Evolutionary conservation across 2,329 filamentous ascomycete genomes (phyloP), one percentile per base, ranked within the genome.

Genomic region (Pseudopyricularia javanii): DNA sequence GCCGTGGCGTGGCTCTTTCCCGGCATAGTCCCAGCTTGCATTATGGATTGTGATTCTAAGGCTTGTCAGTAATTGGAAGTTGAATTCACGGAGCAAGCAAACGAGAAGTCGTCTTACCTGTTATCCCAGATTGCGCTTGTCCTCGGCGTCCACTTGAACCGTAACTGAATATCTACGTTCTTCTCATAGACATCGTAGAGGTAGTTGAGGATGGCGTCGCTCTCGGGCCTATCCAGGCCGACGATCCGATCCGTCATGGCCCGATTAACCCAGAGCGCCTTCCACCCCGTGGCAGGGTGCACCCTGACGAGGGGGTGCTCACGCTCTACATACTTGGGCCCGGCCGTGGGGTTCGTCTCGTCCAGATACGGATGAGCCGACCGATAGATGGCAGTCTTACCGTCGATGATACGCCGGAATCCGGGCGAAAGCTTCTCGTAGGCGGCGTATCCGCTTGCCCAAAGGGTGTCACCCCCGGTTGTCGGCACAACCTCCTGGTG

Each of bases 41-140:
- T 86, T 87, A 59, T 88, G 83, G 35, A 87, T 87, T 0, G 85
- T 86, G 54, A 86, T 83, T 37, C 80, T 24, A 43, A 11, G 22
- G 14, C 51, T 5, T 20, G 30, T 56, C 4, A 56, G 52, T 4
- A 47, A 37, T 17, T 11, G 45, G 6, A 45, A 48, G 14, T 37
- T 4, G 14, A 37, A 32, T 43, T 7, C 7, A 4, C 11, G 28
- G 32, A 11, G 50, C 14, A 53, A 53, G 30, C 22, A 8, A 17
- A n/a, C 17, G n/a, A 33, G 17, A 32, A 12, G 78, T 71, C 80
- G 22, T 6, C 37, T 20, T 43, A 43, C 37, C 37, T 72, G 59
- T 88, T 88, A 60, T 88, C 84, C 84, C 84, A 88, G 3, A 88
- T 66, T 0, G 81, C 85, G 51, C 78, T 83, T 0, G 83, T 85